Evolutionary conservation across 1,284 basidiomycete genomes (phyloP).

Genomic region (Lignosus rhinocerotis): DNA sequence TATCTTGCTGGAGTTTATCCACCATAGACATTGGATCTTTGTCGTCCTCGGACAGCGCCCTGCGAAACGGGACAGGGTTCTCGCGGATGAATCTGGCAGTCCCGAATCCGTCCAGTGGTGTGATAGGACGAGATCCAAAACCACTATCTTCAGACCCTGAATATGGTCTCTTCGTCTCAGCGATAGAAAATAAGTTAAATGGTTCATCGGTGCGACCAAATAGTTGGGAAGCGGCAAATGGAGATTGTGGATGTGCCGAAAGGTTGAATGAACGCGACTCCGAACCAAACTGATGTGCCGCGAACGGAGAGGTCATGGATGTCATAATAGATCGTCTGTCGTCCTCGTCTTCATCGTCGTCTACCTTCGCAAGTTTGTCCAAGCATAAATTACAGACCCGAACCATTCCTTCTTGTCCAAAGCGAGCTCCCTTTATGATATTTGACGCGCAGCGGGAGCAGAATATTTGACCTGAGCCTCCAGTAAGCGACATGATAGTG

Average conservation of each 20-base stretch:
- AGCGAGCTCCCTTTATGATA: conserved; percentile 92
- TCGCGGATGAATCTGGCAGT: conserved; percentile 51
- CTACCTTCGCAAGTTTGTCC: conserved; percentile 82
- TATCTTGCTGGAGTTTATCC: conserved; percentile 43
- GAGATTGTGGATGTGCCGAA: conserved; percentile 71
- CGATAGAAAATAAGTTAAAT: conserved; percentile 77
- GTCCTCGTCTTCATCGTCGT: conserved; percentile 75
- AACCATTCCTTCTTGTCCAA: conserved; percentile 90
- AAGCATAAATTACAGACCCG: conserved; percentile 95
- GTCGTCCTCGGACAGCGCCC: conserved; percentile 79
- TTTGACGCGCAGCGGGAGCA: conserved; percentile 96
- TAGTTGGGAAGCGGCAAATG: conserved; percentile 85
- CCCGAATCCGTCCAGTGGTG: conserved; percentile 42
- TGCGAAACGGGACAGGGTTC: conserved; percentile 81
- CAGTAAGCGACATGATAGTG: conserved; percentile 8
- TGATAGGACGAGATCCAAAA: conserved; percentile 51
- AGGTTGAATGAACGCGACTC: conserved; percentile 48
- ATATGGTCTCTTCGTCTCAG: conserved; percentile 60
- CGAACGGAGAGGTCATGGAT: conserved; percentile 54
- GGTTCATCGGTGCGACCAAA: conserved; percentile 77
- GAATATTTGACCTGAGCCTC: conserved; percentile 76
- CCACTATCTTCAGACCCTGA: conserved; percentile 57
- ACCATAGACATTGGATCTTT: conserved; percentile 50
- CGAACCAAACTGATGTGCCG: conserved; percentile 61
- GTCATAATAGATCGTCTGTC: conserved; percentile 78